A percentile compares a stretch with the other conserved stretches of the same genome.
phyloP scores from a whole-genome alignment of 257 asterid species.

The Scutellaria barbata region DNA sequence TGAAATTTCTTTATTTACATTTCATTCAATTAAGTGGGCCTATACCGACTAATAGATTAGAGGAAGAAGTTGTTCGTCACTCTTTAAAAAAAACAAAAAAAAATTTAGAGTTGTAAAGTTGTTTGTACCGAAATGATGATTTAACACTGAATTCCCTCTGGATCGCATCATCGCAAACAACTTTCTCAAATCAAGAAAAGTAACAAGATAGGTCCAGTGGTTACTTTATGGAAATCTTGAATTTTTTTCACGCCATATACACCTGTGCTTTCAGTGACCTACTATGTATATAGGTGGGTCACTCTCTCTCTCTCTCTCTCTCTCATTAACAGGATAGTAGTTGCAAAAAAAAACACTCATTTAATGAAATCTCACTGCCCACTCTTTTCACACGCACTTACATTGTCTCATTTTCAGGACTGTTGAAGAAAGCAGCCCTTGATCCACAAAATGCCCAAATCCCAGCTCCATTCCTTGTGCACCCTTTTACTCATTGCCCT shows the following conservation, averaged over 20 bases:
- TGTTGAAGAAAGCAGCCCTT: constrained; percentile 1
- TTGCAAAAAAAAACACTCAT: constrained; percentile 29
- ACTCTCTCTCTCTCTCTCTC: constrained; percentile 37
- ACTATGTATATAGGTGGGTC: constrained; percentile 42
- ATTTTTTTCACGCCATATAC: background rate
- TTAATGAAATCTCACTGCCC: constrained; percentile 37
- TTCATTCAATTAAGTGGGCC: no score
- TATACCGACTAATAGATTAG: no score
- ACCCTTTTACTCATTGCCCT: constrained; percentile 36
- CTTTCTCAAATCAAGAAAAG: constrained; percentile 8
- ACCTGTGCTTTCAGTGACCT: background rate
- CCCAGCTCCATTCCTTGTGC: constrained; percentile 30
- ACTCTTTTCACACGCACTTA: constrained; percentile 33
- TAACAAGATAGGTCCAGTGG: constrained; percentile 16
- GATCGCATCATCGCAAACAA: background rate
- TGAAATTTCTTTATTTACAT: no score
- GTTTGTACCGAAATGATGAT: background rate
- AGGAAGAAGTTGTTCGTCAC: no score
- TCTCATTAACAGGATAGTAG: constrained; percentile 40
- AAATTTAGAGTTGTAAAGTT: background rate
- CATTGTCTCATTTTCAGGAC: constrained; percentile 42
- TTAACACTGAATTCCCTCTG: background rate
- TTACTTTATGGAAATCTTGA: background rate
- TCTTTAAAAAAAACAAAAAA: no score
- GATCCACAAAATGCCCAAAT: constrained; percentile 50